Evolutionary conservation across 208 protist genomes (phyloP).

Genomic region (Wallacemonas rigidus): DNA sequence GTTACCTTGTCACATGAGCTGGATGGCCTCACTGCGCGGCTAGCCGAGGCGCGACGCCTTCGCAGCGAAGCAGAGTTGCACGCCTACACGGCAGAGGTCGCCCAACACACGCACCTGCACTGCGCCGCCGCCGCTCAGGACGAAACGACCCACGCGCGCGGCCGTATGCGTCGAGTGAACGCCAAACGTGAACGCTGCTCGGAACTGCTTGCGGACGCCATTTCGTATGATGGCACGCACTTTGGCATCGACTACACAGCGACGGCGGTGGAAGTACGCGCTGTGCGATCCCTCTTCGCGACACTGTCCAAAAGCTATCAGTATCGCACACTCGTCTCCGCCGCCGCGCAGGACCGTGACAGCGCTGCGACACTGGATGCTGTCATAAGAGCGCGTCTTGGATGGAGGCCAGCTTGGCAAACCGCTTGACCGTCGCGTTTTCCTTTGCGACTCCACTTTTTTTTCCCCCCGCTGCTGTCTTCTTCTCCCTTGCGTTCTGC

Average conservation of each 20-base stretch:
- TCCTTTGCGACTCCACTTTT: too few relatives aligned
- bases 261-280: background rate
- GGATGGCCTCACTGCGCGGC: background rate
- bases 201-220: too few relatives aligned
- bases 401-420: background rate
- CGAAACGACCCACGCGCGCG: too few relatives aligned
- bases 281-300: background rate
- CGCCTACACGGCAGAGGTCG: too few relatives aligned
- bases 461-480: too few relatives aligned
- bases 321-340: background rate
- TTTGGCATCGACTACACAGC: background rate
- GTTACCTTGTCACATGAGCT: background rate
- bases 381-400: conserved; percentile 2
- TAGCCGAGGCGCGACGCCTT: conserved; percentile 1
- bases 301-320: background rate
- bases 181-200: too few relatives aligned
- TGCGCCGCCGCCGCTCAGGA: too few relatives aligned
- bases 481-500: too few relatives aligned
- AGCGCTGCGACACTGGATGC: conserved; percentile 7
- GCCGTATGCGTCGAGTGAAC: too few relatives aligned
- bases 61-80: background rate
- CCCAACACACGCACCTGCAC: too few relatives aligned
- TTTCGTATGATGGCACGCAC: too few relatives aligned
- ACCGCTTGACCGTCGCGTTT: too few relatives aligned
- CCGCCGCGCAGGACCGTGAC: conserved; percentile 12